phyloP scores from a whole-genome alignment of 202 grass and related monocot genomes.

The Hordeum pubiflorum region DNA sequence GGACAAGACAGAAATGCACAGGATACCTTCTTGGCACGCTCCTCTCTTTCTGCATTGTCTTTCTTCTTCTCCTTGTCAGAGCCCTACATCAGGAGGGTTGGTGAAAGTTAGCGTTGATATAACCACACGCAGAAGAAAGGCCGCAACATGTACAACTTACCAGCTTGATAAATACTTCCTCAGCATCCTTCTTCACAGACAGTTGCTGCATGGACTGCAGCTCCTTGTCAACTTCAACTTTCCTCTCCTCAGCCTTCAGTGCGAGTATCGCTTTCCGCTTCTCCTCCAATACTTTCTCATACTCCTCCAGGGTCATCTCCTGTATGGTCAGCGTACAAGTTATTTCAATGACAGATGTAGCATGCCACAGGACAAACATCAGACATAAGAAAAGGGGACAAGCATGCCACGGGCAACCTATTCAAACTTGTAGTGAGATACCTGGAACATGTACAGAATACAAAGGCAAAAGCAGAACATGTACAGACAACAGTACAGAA shows the following conservation, averaged over 20 bases:
- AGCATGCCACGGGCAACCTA: neutral
- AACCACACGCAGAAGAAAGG: neutral
- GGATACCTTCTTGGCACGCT: slow-evolving; percentile 40
- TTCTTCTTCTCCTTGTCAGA: slow-evolving; percentile 54
- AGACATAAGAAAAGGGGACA: neutral
- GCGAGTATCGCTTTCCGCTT: slow-evolving; percentile 62
- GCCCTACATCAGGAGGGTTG: slow-evolving; percentile 2
- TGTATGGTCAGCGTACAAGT: neutral
- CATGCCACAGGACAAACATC: neutral
- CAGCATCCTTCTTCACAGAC: slow-evolving; percentile 56
- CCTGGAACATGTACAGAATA: neutral
- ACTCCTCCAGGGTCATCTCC: slow-evolving; percentile 97
- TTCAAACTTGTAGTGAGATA: neutral
- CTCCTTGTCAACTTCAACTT: slow-evolving; percentile 77
- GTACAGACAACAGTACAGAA: neutral
- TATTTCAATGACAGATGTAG: neutral
- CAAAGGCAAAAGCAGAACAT: neutral
- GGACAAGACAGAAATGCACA: neutral
- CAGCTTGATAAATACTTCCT: slow-evolving; percentile 84
- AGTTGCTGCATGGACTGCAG: slow-evolving; percentile 67
- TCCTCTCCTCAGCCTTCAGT: slow-evolving; percentile 71
- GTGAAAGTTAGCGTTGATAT: neutral
- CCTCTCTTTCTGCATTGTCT: slow-evolving; percentile 42
- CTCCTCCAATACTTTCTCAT: slow-evolving; percentile 75
- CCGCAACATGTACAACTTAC: slow-evolving; percentile 5